These are phyloP conservation scores for Penicillium manginii DNA, from an alignment of 495 filamentous ascomycete genomes.

Conservation along the genomic window DNA sequence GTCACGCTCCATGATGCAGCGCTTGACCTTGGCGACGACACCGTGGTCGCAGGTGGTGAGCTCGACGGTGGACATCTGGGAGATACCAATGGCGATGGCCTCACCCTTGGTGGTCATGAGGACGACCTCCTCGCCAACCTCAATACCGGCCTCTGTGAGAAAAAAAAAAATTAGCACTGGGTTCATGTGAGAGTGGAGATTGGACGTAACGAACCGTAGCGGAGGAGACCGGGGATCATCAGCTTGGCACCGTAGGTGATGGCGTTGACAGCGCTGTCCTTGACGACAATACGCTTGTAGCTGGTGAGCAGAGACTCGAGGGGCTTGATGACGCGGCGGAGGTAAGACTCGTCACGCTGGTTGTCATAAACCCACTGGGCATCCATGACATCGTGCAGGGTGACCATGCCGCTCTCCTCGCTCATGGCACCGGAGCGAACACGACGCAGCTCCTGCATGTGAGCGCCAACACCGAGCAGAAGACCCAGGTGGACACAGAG, in stretches of 20 bases:
- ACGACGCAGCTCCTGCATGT: conserved; percentile 98
- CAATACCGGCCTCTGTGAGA: conserved; percentile 74
- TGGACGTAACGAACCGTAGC: conserved; percentile 67
- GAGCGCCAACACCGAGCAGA: conserved; percentile 89
- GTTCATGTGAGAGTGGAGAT: background rate
- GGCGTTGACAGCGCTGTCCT: conserved; percentile 94
- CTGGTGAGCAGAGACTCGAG: conserved; percentile 87
- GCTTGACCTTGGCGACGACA: conserved; percentile 95
- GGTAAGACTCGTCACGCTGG: conserved; percentile 81
- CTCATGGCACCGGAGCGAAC: conserved; percentile 94
- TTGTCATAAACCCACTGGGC: conserved; percentile 95
- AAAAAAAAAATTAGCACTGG: conserved; percentile 24
- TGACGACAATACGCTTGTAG: conserved; percentile 96
- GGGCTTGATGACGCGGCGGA: conserved; percentile 85
- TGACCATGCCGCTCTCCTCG: conserved; percentile 84
- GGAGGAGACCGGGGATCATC: conserved; percentile 92
- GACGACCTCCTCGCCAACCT: conserved; percentile 89
- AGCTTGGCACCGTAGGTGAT: conserved; percentile 98
- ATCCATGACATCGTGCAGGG: conserved; percentile 93
- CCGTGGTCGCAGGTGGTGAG: conserved; percentile 93
- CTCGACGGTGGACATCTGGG: conserved; percentile 93
- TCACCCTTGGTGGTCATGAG: conserved; percentile 98
- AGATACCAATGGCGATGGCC: conserved; percentile 92
- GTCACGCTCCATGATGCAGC: conserved; percentile 98
- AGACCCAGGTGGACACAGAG: conserved; percentile 95